Evolutionary conservation across 345 rosid species (phyloP), one percentile per base, ranked within the genome.

Genomic region (Rubroshorea leprosula): DNA sequence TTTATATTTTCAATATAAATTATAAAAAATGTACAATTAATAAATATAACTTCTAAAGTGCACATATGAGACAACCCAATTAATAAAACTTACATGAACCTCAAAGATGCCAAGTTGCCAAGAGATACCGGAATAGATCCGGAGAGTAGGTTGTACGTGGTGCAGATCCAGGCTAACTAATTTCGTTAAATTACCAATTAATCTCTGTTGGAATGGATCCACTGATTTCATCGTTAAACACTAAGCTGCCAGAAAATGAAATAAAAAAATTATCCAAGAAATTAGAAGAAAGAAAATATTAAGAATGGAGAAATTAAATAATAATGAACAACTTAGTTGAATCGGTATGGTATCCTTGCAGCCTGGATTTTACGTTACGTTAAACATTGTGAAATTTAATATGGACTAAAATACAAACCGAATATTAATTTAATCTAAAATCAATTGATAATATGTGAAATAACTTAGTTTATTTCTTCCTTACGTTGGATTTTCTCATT

Each of bases 71-170:
- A 3, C 7, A 6, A 35, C 7, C 7, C 7, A 35, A 35, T 35
- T 6, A 15, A 2, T 15, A 6, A 52, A 47, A 70, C 75, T 51
- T 70, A 82, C 80, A 82, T 4, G 48, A 60, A 74, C 25, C 22
- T 49, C 63, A 79, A 38, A 45, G 70, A 72, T 14, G 16, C 27
- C 59, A 79, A 52, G 49, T 71, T 71, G 56, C 74, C 81, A 16
- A 79, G 56, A 45, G 83, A 59, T 31, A 73, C 6, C 19, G 81
- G 83, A 20, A 83, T 72, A 22, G 61, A 13, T 6, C 83, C 84
- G 17, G 74, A 31, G 20, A 79, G 51, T 11, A 43, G 39, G 65
- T 83, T 79, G 41, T n/a, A n/a, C n/a, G 4, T 39, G 23, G 7
- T 65, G 31, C 47, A 83, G 74, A 48, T 48, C 69, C 73, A 83